Percentiles rank a stretch among this genome's conserved stretches.
These are phyloP conservation scores for Arthromyces matolae DNA, from an alignment of 768 basidiomycete genomes.

Conservation along the genomic window DNA sequence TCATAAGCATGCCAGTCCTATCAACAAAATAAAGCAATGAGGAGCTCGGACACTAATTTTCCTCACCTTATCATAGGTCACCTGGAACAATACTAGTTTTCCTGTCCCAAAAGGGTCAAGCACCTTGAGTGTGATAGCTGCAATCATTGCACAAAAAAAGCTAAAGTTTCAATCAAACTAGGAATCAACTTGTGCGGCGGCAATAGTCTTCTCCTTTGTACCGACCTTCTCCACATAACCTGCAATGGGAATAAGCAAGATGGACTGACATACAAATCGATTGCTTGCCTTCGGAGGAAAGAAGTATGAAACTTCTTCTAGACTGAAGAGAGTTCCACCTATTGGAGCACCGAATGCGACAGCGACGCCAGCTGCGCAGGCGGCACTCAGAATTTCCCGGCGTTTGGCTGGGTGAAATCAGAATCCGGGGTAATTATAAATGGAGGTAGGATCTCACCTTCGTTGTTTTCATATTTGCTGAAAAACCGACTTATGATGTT, in stretches of 20 bases:
- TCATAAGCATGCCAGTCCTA: conserved; percentile 95
- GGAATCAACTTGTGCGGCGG: conserved; percentile 20
- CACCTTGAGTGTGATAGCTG: conserved; percentile 88
- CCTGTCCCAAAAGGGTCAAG: conserved; percentile 96
- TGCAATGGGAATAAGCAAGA: conserved; percentile 20
- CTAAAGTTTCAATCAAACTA: conserved; percentile 38
- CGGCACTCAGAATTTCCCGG: conserved; percentile 91
- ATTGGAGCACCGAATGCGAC: conserved; percentile 98
- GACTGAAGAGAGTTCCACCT: conserved; percentile 85
- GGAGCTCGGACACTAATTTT: neutral
- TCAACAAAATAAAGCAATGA: neutral
- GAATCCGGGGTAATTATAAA: neutral
- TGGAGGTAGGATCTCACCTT: conserved; percentile 48
- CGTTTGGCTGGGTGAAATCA: conserved; percentile 61
- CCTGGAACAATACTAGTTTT: conserved; percentile 89
- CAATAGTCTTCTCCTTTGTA: conserved; percentile 1
- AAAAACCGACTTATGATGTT: conserved; percentile 89
- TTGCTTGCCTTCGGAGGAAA: conserved; percentile 82
- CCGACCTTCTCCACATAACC: conserved; percentile 93
- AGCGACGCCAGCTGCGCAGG: conserved; percentile 95
- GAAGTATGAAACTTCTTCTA: conserved; percentile 96
- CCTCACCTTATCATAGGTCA: conserved; percentile 77
- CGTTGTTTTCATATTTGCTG: conserved; percentile 90
- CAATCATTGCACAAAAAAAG: conserved; percentile 98
- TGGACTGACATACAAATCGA: neutral